Percentiles rank a stretch among this genome's conserved stretches.
Evolutionary conservation across 2,329 filamentous ascomycete species (phyloP).

Genomic region (Xylaria sp.): DNA sequence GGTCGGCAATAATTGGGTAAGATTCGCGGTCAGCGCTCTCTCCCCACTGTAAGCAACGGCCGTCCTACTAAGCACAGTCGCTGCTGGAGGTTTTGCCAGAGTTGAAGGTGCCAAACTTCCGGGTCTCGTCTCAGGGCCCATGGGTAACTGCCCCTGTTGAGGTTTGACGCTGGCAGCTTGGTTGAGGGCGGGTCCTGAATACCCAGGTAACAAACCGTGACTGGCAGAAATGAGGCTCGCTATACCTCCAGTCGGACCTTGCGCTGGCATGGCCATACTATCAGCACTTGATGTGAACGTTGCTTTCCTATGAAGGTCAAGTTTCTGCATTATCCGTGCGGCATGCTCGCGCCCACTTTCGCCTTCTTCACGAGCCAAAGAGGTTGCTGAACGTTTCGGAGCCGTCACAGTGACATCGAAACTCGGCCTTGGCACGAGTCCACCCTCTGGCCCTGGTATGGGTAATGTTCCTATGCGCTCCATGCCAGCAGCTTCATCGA

Average conservation of each 20-base stretch:
- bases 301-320: slow-evolving; percentile 85
- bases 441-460: slow-evolving; percentile 65
- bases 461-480: slow-evolving; percentile 71
- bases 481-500: slow-evolving; percentile 45
- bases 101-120: slow-evolving; percentile 81
- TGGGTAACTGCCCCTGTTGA: slow-evolving; percentile 43
- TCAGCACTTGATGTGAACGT: slow-evolving; percentile 59
- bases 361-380: slow-evolving; percentile 67
- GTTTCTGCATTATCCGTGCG: slow-evolving; percentile 87
- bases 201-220: slow-evolving; percentile 75
- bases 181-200: slow-evolving; percentile 41
- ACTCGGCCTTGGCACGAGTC: slow-evolving; percentile 66
- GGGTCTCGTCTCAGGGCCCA: slow-evolving; percentile 52
- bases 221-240: slow-evolving; percentile 86
- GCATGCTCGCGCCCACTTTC: slow-evolving; percentile 82
- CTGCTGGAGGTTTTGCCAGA: slow-evolving; percentile 79
- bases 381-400: slow-evolving; percentile 63
- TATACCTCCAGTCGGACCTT: slow-evolving; percentile 67
- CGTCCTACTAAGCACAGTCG: slow-evolving; percentile 84
- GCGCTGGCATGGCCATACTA: slow-evolving; percentile 46
- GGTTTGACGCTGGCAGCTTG: slow-evolving; percentile 41
- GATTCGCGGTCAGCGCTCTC: slow-evolving; percentile 69
- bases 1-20: slow-evolving; percentile 75
- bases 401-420: slow-evolving; percentile 65
- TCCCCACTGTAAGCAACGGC: slow-evolving; percentile 84